These are phyloP conservation scores for Coemansia sp. DNA, from an alignment of 192 early-diverging fungal species.

Conservation along the genomic window DNA sequence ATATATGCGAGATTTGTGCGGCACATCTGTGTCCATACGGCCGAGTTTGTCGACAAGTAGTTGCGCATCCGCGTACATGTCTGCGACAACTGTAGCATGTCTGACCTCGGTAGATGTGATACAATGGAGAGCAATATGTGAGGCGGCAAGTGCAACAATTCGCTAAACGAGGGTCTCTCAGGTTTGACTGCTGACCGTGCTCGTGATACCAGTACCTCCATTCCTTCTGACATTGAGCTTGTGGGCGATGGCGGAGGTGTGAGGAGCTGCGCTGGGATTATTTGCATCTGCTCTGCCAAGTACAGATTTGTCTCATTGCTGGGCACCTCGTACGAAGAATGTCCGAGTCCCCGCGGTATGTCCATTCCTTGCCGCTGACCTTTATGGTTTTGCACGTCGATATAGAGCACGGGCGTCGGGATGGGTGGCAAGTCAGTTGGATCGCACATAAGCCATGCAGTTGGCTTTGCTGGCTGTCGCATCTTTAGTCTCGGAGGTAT, in stretches of 20 bases:
- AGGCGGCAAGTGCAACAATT: slow-evolving; percentile 32
- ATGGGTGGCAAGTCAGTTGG: slow-evolving; percentile 46
- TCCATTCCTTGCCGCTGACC: not conserved
- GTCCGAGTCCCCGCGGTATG: not conserved
- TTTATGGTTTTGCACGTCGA: too few relatives aligned
- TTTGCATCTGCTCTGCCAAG: not conserved
- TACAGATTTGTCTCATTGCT: not conserved
- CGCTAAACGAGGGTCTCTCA: not conserved
- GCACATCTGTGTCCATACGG: slow-evolving; percentile 43
- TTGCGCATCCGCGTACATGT: slow-evolving; percentile 36
- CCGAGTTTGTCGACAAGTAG: slow-evolving; percentile 37
- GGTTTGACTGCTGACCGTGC: not conserved
- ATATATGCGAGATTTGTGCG: slow-evolving; percentile 32
- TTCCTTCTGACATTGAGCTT: not conserved
- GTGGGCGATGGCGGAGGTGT: slow-evolving; percentile 46
- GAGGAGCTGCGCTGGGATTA: slow-evolving; percentile 41
- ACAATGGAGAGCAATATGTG: slow-evolving; percentile 42
- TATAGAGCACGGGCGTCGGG: not conserved
- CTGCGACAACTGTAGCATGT: slow-evolving; percentile 34
- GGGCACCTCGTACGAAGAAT: not conserved
- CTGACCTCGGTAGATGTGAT: slow-evolving; percentile 23
- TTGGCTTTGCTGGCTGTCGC: not conserved
- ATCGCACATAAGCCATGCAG: slow-evolving; percentile 44
- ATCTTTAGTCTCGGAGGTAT: slow-evolving; percentile 4
- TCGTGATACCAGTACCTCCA: slow-evolving; percentile 3